Percentiles rank a stretch among this genome's conserved stretches.
Conservation (phyloP, 805 yeast species). For the Yarrowia osloensis region DNA sequence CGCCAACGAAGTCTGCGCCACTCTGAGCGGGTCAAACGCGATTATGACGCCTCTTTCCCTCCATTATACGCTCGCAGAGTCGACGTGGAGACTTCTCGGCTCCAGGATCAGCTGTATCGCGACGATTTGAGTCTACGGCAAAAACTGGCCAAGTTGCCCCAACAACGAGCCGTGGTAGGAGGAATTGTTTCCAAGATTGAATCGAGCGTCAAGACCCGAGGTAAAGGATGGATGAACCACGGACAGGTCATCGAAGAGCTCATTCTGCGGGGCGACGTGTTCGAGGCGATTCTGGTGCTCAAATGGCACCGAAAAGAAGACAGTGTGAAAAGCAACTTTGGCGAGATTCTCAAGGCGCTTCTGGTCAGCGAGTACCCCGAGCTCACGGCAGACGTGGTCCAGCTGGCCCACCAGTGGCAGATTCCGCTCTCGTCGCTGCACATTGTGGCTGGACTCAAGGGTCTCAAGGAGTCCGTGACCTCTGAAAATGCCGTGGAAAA, state of each 20-base stretch:
- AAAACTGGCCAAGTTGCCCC: conserved; percentile 8
- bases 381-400: not conserved
- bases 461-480: not conserved
- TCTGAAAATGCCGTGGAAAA: conserved; percentile 4
- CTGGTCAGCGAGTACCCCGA: not conserved
- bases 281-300: conserved; percentile 11
- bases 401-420: conserved; percentile 1
- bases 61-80: conserved; percentile 13
- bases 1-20: not conserved
- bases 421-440: not conserved
- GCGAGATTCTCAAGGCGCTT: conserved; percentile 1
- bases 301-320: conserved; percentile 8
- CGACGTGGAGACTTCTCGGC: not conserved
- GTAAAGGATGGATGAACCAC: conserved; percentile 16
- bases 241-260: conserved; percentile 11
- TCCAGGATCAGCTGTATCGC: not conserved
- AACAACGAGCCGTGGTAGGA: not conserved
- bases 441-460: not conserved
- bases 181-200: not conserved
- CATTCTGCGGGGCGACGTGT: not conserved
- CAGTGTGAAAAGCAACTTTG: not conserved
- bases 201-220: not conserved
- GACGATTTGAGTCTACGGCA: not conserved
- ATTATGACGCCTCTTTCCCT: not conserved
- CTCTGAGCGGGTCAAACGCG: not conserved